These are phyloP conservation scores for Lipomyces yamadae DNA, from an alignment of 805 yeast species.

Conservation along the genomic window DNA sequence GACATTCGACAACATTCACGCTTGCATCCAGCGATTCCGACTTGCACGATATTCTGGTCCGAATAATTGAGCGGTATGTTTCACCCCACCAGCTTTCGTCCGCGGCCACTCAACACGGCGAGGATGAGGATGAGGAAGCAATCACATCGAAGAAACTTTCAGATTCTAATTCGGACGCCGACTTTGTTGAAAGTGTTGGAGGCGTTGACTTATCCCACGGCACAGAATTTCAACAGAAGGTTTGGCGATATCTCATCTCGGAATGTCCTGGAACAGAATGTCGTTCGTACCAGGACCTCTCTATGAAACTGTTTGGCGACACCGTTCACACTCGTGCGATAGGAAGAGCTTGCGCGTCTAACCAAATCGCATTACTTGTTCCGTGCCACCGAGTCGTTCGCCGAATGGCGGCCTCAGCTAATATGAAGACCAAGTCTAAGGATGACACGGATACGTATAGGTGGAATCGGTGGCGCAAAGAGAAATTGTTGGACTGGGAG, in stretches of 20 bases:
- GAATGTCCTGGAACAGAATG: background rate
- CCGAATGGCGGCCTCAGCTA: background rate
- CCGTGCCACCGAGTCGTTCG: constrained; percentile 18
- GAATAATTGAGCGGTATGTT: constrained; percentile 7
- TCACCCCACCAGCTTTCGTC: background rate
- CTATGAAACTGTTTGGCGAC: constrained; percentile 1
- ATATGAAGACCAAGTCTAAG: background rate
- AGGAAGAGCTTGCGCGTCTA: constrained; percentile 15
- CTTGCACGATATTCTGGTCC: background rate
- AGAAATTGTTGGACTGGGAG: constrained; percentile 1
- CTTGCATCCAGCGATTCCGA: background rate
- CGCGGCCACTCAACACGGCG: background rate
- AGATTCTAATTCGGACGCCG: constrained; percentile 5
- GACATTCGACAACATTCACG: background rate
- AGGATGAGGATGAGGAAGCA: background rate
- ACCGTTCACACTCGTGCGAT: constrained; percentile 7
- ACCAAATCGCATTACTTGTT: constrained; percentile 15
- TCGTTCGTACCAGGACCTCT: constrained; percentile 2
- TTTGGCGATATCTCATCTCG: constrained; percentile 9
- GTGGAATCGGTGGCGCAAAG: constrained; percentile 10
- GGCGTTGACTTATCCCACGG: constrained; percentile 8
- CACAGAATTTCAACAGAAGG: constrained; percentile 5
- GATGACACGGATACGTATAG: background rate
- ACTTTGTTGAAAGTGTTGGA: constrained; percentile 3
- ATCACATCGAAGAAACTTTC: background rate